These are phyloP conservation scores for Citrus australasica DNA, from an alignment of 345 rosid genomes.

Conservation along the genomic window DNA sequence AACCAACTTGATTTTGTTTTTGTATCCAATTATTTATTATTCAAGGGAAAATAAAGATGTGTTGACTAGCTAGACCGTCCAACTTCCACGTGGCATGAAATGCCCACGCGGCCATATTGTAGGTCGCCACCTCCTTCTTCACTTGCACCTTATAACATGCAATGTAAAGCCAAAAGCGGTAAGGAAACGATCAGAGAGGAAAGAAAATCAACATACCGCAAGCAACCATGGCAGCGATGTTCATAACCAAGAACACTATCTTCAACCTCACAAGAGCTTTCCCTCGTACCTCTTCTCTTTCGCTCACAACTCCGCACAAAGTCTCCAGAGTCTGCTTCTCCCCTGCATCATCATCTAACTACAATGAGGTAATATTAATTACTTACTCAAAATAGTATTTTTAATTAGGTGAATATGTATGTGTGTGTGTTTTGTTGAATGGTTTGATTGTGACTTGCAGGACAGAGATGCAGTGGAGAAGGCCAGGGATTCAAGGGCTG, in stretches of 20 bases:
- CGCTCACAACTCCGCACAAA: constrained; percentile 5
- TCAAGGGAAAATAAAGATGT: neutral
- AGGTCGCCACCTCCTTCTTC: constrained; percentile 17
- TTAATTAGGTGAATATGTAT: too few relatives aligned
- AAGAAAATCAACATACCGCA: too few relatives aligned
- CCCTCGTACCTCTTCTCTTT: constrained; percentile 4
- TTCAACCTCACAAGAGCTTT: constrained; percentile 13
- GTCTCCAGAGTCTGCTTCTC: constrained; percentile 14
- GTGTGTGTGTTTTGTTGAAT: neutral
- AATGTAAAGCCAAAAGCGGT: neutral
- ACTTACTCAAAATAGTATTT: neutral
- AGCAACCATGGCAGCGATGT: constrained; percentile 8
- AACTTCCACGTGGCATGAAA: constrained; percentile 10
- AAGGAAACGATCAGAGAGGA: neutral
- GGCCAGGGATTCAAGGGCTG: constrained; percentile 9
- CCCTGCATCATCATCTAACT: constrained; percentile 1
- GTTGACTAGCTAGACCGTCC: constrained; percentile 1
- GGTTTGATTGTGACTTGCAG: neutral
- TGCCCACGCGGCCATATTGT: constrained; percentile 1
- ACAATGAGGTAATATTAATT: neutral
- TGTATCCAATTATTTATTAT: neutral
- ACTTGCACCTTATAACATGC: neutral
- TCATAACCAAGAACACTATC: neutral
- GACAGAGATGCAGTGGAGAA: neutral
- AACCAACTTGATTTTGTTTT: neutral